A percentile compares a stretch with the other conserved stretches of the same genome.
phyloP scores from a whole-genome alignment of 2,329 filamentous ascomycete genomes.

The Furcasterigmium sp. region DNA sequence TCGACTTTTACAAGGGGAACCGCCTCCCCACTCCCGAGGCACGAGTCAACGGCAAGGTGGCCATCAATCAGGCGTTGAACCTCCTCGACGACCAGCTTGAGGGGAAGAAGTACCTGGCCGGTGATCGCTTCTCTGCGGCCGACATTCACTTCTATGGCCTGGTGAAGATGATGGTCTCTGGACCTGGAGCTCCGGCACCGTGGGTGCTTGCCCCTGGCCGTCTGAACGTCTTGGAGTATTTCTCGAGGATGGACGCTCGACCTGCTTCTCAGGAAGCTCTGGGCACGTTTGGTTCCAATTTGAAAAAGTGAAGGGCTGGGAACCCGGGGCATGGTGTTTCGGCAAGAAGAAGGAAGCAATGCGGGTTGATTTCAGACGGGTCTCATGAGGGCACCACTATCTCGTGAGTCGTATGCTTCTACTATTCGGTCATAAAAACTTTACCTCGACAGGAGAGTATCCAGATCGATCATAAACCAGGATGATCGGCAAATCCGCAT shows the following conservation, averaged over 20 bases:
- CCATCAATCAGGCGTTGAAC: constrained; percentile 3
- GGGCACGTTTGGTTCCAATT: neutral
- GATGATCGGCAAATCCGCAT: too few relatives aligned
- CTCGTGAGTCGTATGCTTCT: too few relatives aligned
- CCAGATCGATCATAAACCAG: too few relatives aligned
- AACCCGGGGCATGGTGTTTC: too few relatives aligned
- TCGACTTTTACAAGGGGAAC: constrained; percentile 7
- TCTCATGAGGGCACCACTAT: too few relatives aligned
- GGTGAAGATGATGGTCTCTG: neutral
- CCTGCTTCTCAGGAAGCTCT: neutral
- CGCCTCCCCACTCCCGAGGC: constrained; percentile 2
- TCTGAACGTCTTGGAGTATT: neutral
- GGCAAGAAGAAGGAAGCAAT: too few relatives aligned
- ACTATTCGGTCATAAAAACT: too few relatives aligned
- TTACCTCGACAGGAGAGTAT: too few relatives aligned
- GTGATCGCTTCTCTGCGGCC: constrained; percentile 4
- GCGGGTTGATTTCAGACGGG: too few relatives aligned
- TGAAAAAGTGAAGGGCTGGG: too few relatives aligned
- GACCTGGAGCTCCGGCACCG: neutral
- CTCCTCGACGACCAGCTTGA: constrained; percentile 6
- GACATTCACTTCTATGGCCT: constrained; percentile 2
- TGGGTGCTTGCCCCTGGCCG: neutral
- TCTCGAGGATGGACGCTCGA: neutral
- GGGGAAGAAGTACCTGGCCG: constrained; percentile 1
- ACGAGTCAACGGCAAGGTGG: constrained; percentile 2